Conservation (phyloP, 208 protist species). For the Wallacemonas sp. region DNA sequence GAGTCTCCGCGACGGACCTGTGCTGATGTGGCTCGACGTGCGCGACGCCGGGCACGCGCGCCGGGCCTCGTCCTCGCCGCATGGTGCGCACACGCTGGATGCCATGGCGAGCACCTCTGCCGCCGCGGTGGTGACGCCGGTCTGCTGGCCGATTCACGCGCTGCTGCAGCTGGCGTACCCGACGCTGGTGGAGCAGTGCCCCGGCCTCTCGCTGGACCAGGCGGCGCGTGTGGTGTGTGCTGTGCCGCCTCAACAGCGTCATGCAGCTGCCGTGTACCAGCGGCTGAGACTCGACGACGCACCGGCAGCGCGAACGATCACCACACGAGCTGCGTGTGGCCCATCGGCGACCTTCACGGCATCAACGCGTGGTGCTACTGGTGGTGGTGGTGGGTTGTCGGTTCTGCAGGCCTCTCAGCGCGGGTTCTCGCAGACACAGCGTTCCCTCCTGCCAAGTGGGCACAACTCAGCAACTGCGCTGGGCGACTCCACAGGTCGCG, state of each 20-base stretch:
- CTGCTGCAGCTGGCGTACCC: conserved; percentile 37
- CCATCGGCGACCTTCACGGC: no score
- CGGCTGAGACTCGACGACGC: background rate
- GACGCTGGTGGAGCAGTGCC: conserved; percentile 20
- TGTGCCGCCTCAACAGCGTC: conserved; percentile 28
- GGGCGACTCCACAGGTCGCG: no score
- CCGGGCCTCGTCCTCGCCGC: background rate
- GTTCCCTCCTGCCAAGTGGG: no score
- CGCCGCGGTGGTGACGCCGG: background rate
- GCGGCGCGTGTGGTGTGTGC: conserved; percentile 24
- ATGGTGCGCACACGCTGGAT: no score
- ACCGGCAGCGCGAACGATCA: background rate
- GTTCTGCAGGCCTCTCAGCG: no score
- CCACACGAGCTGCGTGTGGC: no score
- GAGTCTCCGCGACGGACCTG: background rate
- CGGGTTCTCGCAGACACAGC: no score
- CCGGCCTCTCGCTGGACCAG: conserved; percentile 1
- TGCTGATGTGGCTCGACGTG: background rate
- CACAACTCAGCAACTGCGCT: no score
- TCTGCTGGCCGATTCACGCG: conserved; percentile 32
- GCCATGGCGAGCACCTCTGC: background rate
- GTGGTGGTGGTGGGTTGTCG: no score
- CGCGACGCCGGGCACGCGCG: no score
- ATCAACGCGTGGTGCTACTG: no score
- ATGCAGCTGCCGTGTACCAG: conserved; percentile 8